Conservation (phyloP, 768 basidiomycete genomes). For the Lactarius hengduanensis region DNA sequence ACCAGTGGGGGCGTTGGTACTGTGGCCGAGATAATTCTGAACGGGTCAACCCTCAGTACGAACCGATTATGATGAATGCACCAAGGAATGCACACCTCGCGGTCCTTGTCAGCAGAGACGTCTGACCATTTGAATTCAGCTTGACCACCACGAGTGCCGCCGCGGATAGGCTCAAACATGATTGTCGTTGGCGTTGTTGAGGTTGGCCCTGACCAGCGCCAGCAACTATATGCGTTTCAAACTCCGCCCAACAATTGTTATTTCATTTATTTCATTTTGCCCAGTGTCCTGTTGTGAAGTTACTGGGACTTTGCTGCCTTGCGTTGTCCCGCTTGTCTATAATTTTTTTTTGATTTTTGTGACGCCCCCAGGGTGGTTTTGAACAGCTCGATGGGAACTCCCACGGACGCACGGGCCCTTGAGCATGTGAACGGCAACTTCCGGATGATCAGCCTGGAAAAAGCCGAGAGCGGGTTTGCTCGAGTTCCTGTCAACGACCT, state of each 20-base stretch:
- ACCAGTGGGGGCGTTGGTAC: conserved; percentile 91
- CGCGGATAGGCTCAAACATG: conserved; percentile 85
- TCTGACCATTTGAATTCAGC: conserved; percentile 92
- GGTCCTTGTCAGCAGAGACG: conserved; percentile 88
- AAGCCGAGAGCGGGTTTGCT: conserved; percentile 4
- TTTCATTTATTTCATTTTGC: neutral
- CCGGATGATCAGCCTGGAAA: conserved; percentile 23
- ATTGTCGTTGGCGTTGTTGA: neutral
- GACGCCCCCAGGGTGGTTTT: no score
- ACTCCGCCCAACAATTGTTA: neutral
- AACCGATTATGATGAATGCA: neutral
- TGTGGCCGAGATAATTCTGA: conserved; percentile 93
- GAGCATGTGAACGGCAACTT: conserved; percentile 8
- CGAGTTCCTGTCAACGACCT: neutral
- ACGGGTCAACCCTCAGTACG: neutral
- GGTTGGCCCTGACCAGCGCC: neutral
- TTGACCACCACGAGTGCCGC: conserved; percentile 89
- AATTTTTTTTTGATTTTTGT: no score
- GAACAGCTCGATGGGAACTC: neutral
- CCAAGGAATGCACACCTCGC: conserved; percentile 79
- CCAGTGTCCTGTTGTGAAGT: neutral
- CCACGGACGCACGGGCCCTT: conserved; percentile 23
- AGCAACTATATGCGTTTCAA: neutral
- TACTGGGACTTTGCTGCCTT: no score
- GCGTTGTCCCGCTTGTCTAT: no score